These are phyloP conservation scores for Blastobotrys aristatus DNA, from an alignment of 1,139 yeast species.

Conservation along the genomic window DNA sequence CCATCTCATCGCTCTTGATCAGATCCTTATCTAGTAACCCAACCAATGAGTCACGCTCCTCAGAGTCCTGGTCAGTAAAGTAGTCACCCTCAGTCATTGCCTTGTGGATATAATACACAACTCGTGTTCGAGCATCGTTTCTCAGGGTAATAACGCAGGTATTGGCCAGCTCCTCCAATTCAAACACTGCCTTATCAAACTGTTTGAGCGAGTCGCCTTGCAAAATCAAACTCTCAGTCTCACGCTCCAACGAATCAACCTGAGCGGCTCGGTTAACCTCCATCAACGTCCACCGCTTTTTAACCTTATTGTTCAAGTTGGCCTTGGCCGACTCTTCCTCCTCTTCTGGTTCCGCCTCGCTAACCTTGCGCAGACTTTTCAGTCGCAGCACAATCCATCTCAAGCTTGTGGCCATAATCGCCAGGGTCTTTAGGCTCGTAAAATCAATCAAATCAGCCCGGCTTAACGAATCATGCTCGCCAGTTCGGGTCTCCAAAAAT, in stretches of 20 bases:
- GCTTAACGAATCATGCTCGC: slow-evolving; percentile 13
- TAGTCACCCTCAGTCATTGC: slow-evolving; percentile 37
- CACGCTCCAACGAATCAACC: slow-evolving; percentile 15
- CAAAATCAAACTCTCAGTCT: slow-evolving; percentile 16
- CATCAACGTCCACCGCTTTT: slow-evolving; percentile 32
- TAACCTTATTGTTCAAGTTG: slow-evolving; percentile 22
- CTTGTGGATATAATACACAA: slow-evolving; percentile 54
- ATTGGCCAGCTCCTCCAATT: slow-evolving; percentile 45
- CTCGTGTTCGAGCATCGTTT: slow-evolving; percentile 59
- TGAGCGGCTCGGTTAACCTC: slow-evolving; percentile 23
- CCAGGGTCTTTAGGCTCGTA: slow-evolving; percentile 22
- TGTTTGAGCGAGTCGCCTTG: slow-evolving; percentile 40
- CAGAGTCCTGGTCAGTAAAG: slow-evolving; percentile 47
- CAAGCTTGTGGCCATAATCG: slow-evolving; percentile 25
- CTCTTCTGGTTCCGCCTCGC: slow-evolving; percentile 6
- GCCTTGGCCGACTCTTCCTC: slow-evolving; percentile 13
- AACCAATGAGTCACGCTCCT: slow-evolving; percentile 61
- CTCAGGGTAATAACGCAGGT: slow-evolving; percentile 54
- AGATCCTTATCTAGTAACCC: slow-evolving; percentile 57
- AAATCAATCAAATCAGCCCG: slow-evolving; percentile 25
- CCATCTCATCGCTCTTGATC: slow-evolving; percentile 44
- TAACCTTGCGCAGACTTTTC: slow-evolving; percentile 22
- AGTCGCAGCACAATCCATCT: slow-evolving; percentile 26
- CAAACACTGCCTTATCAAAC: slow-evolving; percentile 46
- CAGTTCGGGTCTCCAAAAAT: slow-evolving; percentile 17